Conservation (phyloP, 257 asterid species). For the Solanum virginianum region DNA sequence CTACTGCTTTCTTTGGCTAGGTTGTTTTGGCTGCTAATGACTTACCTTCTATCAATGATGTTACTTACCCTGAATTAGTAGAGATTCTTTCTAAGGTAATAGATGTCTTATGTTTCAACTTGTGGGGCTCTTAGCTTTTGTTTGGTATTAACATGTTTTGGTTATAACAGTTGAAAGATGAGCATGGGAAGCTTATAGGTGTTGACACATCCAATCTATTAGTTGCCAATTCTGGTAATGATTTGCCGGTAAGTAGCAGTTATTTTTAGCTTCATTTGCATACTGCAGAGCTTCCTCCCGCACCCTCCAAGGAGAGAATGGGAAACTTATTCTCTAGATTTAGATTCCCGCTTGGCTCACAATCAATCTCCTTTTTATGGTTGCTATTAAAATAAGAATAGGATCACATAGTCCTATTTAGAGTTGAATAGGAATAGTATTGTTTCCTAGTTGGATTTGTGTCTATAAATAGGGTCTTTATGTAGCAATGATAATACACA, state of each 20-base stretch:
- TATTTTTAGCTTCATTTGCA: background rate
- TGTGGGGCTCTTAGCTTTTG: background rate
- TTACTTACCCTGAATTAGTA: constrained; percentile 65
- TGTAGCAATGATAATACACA: no score
- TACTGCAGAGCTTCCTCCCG: background rate
- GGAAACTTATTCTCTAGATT: background rate
- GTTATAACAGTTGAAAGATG: constrained; percentile 69
- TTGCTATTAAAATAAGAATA: no score
- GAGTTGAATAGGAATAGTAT: no score
- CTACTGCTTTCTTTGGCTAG: constrained; percentile 20
- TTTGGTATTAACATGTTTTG: constrained; percentile 5
- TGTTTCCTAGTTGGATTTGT: no score
- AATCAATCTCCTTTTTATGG: background rate
- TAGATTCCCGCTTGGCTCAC: background rate
- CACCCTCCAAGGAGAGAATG: background rate
- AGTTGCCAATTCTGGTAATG: constrained; percentile 86
- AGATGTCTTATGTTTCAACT: background rate
- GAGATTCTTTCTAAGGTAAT: constrained; percentile 71
- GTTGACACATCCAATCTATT: constrained; percentile 80
- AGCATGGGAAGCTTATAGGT: constrained; percentile 65
- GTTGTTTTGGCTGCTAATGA: constrained; percentile 95
- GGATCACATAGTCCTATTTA: no score
- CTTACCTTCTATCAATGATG: constrained; percentile 89
- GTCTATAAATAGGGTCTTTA: no score
- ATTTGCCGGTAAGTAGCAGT: constrained; percentile 71